These are phyloP conservation scores for Moesziomyces antarcticus DNA, from an alignment of 1,284 basidiomycete species.

Conservation along the genomic window DNA sequence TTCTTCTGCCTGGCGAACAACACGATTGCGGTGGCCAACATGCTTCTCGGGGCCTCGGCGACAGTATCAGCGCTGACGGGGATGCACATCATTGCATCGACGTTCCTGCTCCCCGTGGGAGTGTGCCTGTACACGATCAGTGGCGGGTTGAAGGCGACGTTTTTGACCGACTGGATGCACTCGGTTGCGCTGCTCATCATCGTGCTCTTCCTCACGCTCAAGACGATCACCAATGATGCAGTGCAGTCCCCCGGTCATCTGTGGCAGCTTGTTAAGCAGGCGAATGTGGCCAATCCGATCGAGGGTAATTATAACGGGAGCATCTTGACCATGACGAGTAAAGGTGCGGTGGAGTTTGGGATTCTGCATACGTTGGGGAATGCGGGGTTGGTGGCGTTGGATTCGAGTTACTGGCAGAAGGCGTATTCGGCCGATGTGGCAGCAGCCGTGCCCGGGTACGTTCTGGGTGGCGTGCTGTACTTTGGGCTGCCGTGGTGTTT, in stretches of 20 bases:
- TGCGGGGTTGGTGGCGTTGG: slow-evolving; percentile 61
- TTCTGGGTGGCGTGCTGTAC: slow-evolving; percentile 61
- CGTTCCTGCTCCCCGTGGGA: slow-evolving; percentile 58
- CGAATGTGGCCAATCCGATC: slow-evolving; percentile 64
- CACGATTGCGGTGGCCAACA: slow-evolving; percentile 60
- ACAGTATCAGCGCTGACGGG: slow-evolving; percentile 59
- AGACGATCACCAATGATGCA: slow-evolving; percentile 52
- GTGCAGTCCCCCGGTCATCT: slow-evolving; percentile 43
- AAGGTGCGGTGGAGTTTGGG: slow-evolving; percentile 73
- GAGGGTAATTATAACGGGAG: slow-evolving; percentile 75
- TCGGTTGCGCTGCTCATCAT: slow-evolving; percentile 59
- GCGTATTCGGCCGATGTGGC: slow-evolving; percentile 56
- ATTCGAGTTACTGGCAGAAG: slow-evolving; percentile 61
- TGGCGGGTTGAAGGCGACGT: slow-evolving; percentile 58
- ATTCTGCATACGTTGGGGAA: slow-evolving; percentile 61
- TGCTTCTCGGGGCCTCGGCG: slow-evolving; percentile 60
- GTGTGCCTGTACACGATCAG: slow-evolving; percentile 59
- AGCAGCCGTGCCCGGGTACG: slow-evolving; percentile 59
- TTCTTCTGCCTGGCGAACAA: slow-evolving; percentile 61
- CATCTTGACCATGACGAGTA: slow-evolving; percentile 82
- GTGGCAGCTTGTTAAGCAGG: slow-evolving; percentile 47
- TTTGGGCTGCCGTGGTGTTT: slow-evolving; percentile 63
- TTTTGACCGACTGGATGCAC: slow-evolving; percentile 61
- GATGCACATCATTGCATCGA: slow-evolving; percentile 56
- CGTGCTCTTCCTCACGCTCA: slow-evolving; percentile 52